Evolutionary conservation across 2,329 filamentous ascomycete species (phyloP).

Genomic region (Alternaria novae-zelandiae): DNA sequence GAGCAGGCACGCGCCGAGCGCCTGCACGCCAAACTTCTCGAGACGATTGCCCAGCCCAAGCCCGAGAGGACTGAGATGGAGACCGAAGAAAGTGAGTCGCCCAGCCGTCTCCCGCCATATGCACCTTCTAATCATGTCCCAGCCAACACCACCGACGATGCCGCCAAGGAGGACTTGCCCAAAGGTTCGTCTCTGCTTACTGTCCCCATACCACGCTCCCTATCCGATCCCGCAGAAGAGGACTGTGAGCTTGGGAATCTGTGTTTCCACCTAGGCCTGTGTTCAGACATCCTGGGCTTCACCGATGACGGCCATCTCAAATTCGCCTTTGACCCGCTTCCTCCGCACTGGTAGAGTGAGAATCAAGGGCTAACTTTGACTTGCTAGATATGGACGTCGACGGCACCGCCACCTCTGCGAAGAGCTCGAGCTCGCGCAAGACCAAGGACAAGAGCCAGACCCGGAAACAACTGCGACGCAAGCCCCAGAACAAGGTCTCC

Average conservation of each 20-base stretch:
- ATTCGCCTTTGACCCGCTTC: constrained; percentile 48
- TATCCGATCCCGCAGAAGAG: constrained; percentile 26
- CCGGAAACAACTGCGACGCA: constrained; percentile 47
- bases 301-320: constrained; percentile 40
- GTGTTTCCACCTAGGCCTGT: constrained; percentile 48
- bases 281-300: constrained; percentile 50
- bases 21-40: constrained; percentile 83
- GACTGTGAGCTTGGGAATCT: constrained; percentile 38
- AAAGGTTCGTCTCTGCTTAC: constrained; percentile 43
- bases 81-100: constrained; percentile 48
- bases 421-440: constrained; percentile 32
- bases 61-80: constrained; percentile 59
- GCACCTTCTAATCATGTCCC: not conserved
- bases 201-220: constrained; percentile 35
- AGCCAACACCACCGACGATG: constrained; percentile 21
- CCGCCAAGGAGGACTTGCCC: constrained; percentile 33
- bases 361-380: constrained; percentile 43
- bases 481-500: constrained; percentile 48
- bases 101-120: not conserved
- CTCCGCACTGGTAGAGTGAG: constrained; percentile 37
- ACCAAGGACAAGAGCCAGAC: constrained; percentile 43
- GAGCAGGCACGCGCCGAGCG: constrained; percentile 81
- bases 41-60: constrained; percentile 78
- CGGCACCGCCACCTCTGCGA: constrained; percentile 24
- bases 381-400: constrained; percentile 51